Conservation (phyloP, 495 filamentous ascomycete genomes). For the Aspergillus asperescens region DNA sequence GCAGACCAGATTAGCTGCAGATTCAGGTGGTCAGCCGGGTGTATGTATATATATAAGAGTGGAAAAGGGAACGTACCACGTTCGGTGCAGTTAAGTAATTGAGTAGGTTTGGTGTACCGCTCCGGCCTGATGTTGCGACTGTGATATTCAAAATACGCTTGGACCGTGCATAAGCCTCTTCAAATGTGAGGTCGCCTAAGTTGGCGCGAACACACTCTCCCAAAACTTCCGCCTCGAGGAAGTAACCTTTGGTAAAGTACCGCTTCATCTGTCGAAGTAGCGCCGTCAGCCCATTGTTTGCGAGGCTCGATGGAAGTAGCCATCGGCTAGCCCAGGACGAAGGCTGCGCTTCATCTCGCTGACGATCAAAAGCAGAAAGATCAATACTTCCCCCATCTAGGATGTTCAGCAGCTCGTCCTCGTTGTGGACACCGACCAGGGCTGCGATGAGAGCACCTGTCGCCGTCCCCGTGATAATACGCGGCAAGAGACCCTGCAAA, state of each 20-base stretch:
- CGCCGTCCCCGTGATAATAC: conserved; percentile 87
- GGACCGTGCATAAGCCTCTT: conserved; percentile 83
- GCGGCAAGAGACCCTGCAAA: conserved; percentile 73
- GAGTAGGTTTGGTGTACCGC: conserved; percentile 76
- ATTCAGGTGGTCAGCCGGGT: not conserved
- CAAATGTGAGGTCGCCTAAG: conserved; percentile 85
- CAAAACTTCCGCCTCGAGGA: conserved; percentile 74
- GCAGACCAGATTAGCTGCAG: conserved; percentile 82
- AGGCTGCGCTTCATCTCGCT: conserved; percentile 13
- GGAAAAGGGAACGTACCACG: conserved; percentile 56
- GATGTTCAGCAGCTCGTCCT: conserved; percentile 75
- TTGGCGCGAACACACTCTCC: conserved; percentile 83
- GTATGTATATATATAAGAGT: not conserved
- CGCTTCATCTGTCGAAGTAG: conserved; percentile 56
- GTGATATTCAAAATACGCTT: conserved; percentile 91
- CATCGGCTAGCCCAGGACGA: conserved; percentile 16
- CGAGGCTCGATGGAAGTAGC: conserved; percentile 14
- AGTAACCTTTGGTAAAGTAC: conserved; percentile 69
- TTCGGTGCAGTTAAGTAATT: conserved; percentile 95
- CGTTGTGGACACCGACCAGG: conserved; percentile 80
- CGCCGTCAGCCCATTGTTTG: conserved; percentile 49
- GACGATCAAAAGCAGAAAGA: conserved; percentile 66
- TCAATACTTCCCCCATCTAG: conserved; percentile 77
- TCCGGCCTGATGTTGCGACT: conserved; percentile 64
- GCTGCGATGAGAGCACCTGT: conserved; percentile 89